Conservation (phyloP, 345 rosid genomes). For the Lumnitzera littorea region DNA sequence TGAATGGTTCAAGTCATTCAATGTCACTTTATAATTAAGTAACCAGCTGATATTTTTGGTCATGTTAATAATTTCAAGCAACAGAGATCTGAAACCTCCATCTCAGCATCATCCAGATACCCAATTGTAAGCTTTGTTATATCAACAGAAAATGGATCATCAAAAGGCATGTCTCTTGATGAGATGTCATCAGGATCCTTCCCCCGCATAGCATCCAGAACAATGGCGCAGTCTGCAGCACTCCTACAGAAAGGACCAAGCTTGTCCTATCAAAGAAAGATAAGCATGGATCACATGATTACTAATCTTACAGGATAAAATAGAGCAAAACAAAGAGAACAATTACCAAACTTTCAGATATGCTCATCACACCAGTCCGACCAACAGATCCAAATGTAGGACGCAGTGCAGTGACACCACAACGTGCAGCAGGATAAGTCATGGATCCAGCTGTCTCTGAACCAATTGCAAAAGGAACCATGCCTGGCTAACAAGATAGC, state of each 20-base stretch:
- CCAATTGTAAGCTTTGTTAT: conserved; percentile 75
- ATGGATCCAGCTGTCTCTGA: conserved; percentile 93
- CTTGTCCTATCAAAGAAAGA: conserved; percentile 47
- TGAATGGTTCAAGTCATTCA: no score
- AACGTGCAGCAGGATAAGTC: conserved; percentile 68
- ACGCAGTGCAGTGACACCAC: conserved; percentile 80
- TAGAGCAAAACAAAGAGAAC: neutral
- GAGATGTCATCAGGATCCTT: conserved; percentile 76
- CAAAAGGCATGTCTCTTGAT: conserved; percentile 57
- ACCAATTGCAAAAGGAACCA: conserved; percentile 94
- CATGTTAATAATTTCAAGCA: neutral
- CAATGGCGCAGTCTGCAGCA: conserved; percentile 54
- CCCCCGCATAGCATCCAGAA: conserved; percentile 63
- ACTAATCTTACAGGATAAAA: neutral
- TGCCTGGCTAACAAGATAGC: conserved; percentile 24
- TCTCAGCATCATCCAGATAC: conserved; percentile 78
- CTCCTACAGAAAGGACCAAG: conserved; percentile 74
- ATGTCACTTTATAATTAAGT: neutral
- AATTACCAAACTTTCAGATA: conserved; percentile 77
- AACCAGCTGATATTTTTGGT: neutral
- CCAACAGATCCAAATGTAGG: conserved; percentile 81
- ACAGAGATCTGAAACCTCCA: conserved; percentile 44
- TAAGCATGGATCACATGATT: neutral
- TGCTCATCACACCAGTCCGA: conserved; percentile 84
- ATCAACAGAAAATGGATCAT: conserved; percentile 69